Conservation (phyloP, 345 rosid species). For the Eucalyptus polybractea region DNA sequence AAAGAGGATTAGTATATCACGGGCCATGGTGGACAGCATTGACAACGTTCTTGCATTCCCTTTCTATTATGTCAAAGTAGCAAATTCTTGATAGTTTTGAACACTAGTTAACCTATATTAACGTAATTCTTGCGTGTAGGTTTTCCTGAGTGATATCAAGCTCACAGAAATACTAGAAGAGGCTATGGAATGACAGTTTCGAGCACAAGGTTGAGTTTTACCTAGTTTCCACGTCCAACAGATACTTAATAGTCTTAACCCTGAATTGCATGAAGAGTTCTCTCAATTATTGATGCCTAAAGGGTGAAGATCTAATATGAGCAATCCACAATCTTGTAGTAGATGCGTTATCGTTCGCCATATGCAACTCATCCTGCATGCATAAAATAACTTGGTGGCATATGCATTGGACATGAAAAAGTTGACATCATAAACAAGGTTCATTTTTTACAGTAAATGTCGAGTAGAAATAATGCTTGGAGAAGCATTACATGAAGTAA, state of each 20-base stretch:
- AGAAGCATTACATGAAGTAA: neutral
- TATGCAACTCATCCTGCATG: neutral
- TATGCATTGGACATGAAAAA: neutral
- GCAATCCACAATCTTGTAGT: neutral
- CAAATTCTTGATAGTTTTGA: neutral
- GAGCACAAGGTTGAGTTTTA: neutral
- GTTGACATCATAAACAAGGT: neutral
- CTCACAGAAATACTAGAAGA: neutral
- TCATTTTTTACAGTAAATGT: neutral
- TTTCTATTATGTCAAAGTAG: neutral
- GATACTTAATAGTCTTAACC: neutral
- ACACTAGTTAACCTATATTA: neutral
- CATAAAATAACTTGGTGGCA: neutral
- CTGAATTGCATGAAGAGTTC: neutral
- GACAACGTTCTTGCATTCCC: neutral
- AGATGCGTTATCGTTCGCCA: neutral
- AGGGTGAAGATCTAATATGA: neutral
- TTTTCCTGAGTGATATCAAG: neutral
- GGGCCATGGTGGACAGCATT: neutral
- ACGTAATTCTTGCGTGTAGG: neutral
- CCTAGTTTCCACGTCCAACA: neutral
- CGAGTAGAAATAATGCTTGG: neutral
- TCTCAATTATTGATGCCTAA: neutral
- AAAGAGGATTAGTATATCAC: neutral
- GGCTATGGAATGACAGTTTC: neutral